These are phyloP conservation scores for Brettanomyces sp. DNA, from an alignment of 805 yeast species.

Conservation along the genomic window DNA sequence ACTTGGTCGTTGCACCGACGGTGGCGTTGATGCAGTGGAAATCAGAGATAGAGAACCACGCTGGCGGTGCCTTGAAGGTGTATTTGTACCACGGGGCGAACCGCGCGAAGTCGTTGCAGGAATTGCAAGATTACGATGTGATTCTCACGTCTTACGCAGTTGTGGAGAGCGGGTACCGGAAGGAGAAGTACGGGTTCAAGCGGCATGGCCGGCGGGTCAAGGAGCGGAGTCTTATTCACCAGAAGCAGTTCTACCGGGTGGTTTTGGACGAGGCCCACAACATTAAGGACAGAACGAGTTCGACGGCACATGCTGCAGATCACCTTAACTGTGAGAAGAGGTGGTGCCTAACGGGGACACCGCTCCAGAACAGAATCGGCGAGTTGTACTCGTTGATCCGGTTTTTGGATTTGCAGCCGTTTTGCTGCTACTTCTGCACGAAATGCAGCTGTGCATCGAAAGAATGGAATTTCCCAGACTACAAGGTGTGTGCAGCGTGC, in stretches of 20 bases:
- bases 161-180: conserved; percentile 76
- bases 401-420: conserved; percentile 76
- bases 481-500: conserved; percentile 78
- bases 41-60: conserved; percentile 80
- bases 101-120: conserved; percentile 49
- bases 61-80: conserved; percentile 59
- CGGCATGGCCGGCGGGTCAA: conserved; percentile 63
- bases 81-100: conserved; percentile 82
- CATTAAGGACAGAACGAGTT: conserved; percentile 88
- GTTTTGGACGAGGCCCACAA: conserved; percentile 96
- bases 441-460: conserved; percentile 77
- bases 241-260: conserved; percentile 70
- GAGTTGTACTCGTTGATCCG: conserved; percentile 90
- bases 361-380: conserved; percentile 92
- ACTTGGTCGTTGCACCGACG: conserved; percentile 91
- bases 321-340: conserved; percentile 59
- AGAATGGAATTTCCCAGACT: conserved; percentile 79
- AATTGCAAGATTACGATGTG: conserved; percentile 60
- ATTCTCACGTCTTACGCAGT: conserved; percentile 90
- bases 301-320: conserved; percentile 89
- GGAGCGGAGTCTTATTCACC: conserved; percentile 69
- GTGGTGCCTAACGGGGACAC: conserved; percentile 95
- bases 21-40: conserved; percentile 99
- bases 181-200: conserved; percentile 74
- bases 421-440: conserved; percentile 86